phyloP scores from a whole-genome alignment of 73 alveolate genomes.

The Blepharisma stoltei region DNA sequence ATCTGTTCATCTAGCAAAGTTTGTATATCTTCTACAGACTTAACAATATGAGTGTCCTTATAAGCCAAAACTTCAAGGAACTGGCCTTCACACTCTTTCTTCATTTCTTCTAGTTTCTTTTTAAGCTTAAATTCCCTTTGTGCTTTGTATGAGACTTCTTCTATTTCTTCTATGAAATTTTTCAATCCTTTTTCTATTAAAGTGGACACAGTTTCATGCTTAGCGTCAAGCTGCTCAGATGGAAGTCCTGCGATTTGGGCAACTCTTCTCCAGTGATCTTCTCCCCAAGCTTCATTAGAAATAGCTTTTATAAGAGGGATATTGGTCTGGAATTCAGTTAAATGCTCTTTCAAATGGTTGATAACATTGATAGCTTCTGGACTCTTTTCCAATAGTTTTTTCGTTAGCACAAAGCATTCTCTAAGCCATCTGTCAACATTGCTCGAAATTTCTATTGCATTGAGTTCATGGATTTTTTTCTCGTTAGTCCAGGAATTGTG shows the following conservation, averaged over 20 bases:
- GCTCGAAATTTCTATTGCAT: slow-evolving; percentile 42
- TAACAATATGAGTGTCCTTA: slow-evolving; percentile 72
- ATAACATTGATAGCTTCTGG: slow-evolving; percentile 73
- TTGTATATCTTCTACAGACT: slow-evolving; percentile 74
- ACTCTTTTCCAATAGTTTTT: slow-evolving; percentile 55
- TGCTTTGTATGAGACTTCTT: slow-evolving; percentile 80
- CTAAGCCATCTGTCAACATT: slow-evolving; percentile 37
- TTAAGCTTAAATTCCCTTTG: slow-evolving; percentile 72
- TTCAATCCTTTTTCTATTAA: slow-evolving; percentile 68
- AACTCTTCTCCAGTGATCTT: slow-evolving; percentile 94
- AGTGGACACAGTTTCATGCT: slow-evolving; percentile 69
- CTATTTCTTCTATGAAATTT: slow-evolving; percentile 81
- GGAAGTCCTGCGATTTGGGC: slow-evolving; percentile 61
- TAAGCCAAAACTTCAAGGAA: slow-evolving; percentile 65
- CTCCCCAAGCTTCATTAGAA: slow-evolving; percentile 75
- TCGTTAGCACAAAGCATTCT: slow-evolving; percentile 39
- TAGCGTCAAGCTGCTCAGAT: slow-evolving; percentile 69
- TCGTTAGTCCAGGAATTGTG: slow-evolving; percentile 20
- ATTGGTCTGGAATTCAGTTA: slow-evolving; percentile 74
- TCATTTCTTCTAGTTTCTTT: slow-evolving; percentile 67
- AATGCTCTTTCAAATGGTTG: slow-evolving; percentile 66
- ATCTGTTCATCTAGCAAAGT: slow-evolving; percentile 78
- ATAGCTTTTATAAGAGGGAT: slow-evolving; percentile 78
- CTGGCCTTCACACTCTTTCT: slow-evolving; percentile 67
- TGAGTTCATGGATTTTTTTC: slow-evolving; percentile 31